Evolutionary conservation across 2,329 filamentous ascomycete species (phyloP), one percentile per base, ranked within the genome.

Genomic region (Drechmeria coniospora): DNA sequence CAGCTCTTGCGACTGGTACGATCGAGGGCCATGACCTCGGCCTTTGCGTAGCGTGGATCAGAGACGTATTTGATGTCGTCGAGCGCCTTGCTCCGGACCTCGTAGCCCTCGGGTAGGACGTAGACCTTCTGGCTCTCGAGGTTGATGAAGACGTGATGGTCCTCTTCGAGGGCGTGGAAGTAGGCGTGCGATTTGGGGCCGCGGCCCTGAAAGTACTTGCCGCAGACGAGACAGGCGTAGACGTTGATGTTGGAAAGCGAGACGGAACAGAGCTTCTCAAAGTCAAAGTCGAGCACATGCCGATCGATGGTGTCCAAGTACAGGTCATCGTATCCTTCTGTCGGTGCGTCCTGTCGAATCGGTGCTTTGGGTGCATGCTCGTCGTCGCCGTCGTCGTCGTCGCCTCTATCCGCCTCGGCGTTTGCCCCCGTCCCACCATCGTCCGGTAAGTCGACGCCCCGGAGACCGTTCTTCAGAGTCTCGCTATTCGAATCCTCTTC

Each of bases 41-140:
- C 65, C 44, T 75, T 79, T 21, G 74, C 74, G 51, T 92, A 90
- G 25, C 73, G 74, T 23, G 90, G 90, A 54, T 98, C 86, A 6
- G 90, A 86, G 28, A 95, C 87, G 51, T 90, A 93, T 54, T 94
- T 95, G 59, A 98, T 94, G 53, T 98, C 90, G 39, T 95, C 90
- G 40, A 98, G 69, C 27, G 83, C 87, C 54, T 86, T 86, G 56
- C 81, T 92, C 53, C 76, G 79, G 33, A 98, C 90, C 54, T 98
- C 90, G 54, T 98, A 98, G 28, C 87, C 87, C 52, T 98, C 90
- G 1, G 90, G 90, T 28, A 98, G 64, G 22, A 92, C 83, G 49
- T 83, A 93, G 21, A 92, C 82, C 50, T 76, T 81, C 51, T 92
- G 83, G 4, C 79, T 84, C 50, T 84, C 76, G 73, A 98, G 90